phyloP scores from a whole-genome alignment of 352 stramenopile species.

The Blastocystis sp. region DNA sequence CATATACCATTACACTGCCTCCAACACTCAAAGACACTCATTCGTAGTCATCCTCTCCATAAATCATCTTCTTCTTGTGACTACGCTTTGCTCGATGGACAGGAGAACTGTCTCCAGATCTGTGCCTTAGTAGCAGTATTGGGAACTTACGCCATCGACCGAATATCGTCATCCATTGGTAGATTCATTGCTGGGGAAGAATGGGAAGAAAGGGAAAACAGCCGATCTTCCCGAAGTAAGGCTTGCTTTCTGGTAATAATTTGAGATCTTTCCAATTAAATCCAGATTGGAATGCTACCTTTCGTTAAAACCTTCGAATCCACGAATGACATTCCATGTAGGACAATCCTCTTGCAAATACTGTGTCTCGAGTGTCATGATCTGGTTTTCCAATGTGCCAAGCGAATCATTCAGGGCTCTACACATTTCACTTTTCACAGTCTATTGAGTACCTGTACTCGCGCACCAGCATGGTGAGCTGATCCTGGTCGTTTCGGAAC shows the following conservation, averaged over 20 bases:
- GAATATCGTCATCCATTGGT: conserved; percentile 15
- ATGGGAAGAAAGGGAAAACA: conserved; percentile 52
- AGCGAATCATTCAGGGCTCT: neutral
- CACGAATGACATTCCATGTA: conserved; percentile 21
- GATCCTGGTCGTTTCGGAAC: conserved; percentile 13
- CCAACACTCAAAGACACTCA: too few species aligned
- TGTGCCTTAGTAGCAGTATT: neutral
- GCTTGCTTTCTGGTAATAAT: neutral
- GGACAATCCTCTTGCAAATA: conserved; percentile 44
- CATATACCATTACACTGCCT: too few species aligned
- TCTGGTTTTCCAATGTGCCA: conserved; percentile 7
- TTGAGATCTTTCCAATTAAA: conserved; percentile 6
- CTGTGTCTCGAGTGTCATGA: neutral
- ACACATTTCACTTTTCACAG: neutral
- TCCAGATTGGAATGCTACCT: neutral
- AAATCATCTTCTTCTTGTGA: conserved; percentile 25
- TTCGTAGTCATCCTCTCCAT: conserved; percentile 57
- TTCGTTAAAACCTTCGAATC: conserved; percentile 34
- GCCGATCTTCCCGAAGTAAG: conserved; percentile 22
- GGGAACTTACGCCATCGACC: neutral
- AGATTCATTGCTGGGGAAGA: conserved; percentile 40
- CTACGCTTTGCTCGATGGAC: conserved; percentile 24
- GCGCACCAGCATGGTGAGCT: conserved; percentile 17
- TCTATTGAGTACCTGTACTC: neutral
- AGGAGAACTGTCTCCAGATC: neutral